Base-by-base conservation (phyloP, 2,329 filamentous ascomycete species). In the Ceratocystis variospora region DNA sequence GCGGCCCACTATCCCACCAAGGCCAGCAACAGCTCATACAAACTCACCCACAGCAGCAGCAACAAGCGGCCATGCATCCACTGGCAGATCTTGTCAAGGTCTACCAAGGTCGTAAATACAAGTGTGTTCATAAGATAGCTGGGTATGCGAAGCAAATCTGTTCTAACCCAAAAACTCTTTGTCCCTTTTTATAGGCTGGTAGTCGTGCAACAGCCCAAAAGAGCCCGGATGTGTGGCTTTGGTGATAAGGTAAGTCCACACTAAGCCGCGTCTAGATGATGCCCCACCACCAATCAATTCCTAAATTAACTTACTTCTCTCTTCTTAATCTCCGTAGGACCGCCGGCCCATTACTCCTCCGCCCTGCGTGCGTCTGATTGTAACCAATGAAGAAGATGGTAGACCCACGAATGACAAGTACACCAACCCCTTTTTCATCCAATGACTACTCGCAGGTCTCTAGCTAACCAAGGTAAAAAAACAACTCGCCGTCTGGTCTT, bases 161-260 rank as follows among this genome's bases (percentile, higher is more conserved):
- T 31, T 62, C 45, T 48, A 37, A 62, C 57, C 25, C 15, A 12
- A 66, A 28, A 7, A 25, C 48, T 41, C 6, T 53, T 22, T 61
- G 12, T 62, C 10, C 15, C 41, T 53, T 10, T 17, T 41, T 61
- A 19, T 70, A 88, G 86, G 69, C 81, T 96, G 63, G 80, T 87
- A 70, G 90, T 96, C 68, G 86, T 89, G 70, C 94, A 99, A 78
- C 91, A 97, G 75, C 94, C 94, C 63, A 82, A 90, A 72, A 86
- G 94, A 72, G 94, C 94, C 70, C 89, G 94, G 69, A 97, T 97
- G 94, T 99, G 94, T 78, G 94, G 94, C 6, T 99, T 97, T 77
- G 94, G 94, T 69, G 94, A 99, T 79, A 99, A 97, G 83, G 90
- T 94, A 77, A 66, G 78, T 71, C 66, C 67, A 1, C 5, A 28